A percentile compares a stretch with the other conserved stretches of the same genome.
Conservation (phyloP, 306 rosid species). For the Acmispon strigosus region DNA sequence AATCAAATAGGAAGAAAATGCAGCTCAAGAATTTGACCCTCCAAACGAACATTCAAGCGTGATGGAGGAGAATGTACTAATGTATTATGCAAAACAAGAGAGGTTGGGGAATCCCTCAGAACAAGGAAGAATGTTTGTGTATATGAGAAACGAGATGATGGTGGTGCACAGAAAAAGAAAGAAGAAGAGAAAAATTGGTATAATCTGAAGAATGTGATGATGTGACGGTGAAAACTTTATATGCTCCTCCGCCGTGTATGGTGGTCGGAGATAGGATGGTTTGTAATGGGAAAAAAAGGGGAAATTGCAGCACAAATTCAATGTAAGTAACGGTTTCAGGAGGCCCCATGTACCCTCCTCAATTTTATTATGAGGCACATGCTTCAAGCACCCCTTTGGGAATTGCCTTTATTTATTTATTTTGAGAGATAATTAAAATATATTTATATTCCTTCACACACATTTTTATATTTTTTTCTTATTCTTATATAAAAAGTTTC, state of each 20-base stretch:
- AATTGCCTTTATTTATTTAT: too few relatives aligned
- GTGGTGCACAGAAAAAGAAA: not conserved
- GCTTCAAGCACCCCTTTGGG: too few relatives aligned
- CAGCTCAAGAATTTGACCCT: constrained; percentile 13
- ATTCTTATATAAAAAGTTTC: too few relatives aligned
- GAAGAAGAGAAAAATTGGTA: too few relatives aligned
- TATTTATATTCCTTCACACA: too few relatives aligned
- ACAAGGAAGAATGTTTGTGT: constrained; percentile 10
- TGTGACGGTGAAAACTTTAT: not conserved
- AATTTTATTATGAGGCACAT: not conserved
- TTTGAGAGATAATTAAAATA: too few relatives aligned
- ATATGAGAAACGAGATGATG: not conserved
- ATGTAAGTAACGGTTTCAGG: constrained; percentile 9
- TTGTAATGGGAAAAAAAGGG: not conserved
- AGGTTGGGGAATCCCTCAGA: constrained; percentile 14
- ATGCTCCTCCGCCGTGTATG: not conserved
- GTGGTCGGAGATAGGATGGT: not conserved
- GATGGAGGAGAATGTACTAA: constrained; percentile 3
- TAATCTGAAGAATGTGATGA: not conserved
- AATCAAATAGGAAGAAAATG: not conserved
- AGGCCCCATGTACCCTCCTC: constrained; percentile 3
- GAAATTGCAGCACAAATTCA: constrained; percentile 7
- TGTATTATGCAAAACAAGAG: constrained; percentile 5
- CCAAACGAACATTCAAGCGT: not conserved
- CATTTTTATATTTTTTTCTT: too few relatives aligned